phyloP scores from a whole-genome alignment of 345 rosid species.

The Cardamine chenopodiifolia region DNA sequence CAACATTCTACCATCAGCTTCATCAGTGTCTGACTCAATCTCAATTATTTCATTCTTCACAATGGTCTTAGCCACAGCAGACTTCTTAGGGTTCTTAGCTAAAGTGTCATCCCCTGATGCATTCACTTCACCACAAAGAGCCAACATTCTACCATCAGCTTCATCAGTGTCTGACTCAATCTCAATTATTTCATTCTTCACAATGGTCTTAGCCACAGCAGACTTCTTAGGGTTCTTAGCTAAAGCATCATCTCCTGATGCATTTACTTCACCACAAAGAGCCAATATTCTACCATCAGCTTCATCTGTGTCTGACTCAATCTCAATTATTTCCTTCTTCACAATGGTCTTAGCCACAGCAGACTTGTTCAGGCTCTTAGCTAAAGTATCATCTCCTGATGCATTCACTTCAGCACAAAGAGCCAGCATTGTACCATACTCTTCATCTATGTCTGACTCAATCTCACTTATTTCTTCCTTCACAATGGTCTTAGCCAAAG shows the following conservation, averaged over 20 bases:
- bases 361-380: neutral
- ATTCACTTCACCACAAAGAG: constrained; percentile 13
- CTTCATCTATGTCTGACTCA: constrained; percentile 1
- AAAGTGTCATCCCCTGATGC: constrained; percentile 2
- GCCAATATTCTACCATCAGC: neutral
- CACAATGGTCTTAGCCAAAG: neutral
- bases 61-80: neutral
- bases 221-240: neutral
- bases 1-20: neutral
- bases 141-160: neutral
- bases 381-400: constrained; percentile 2
- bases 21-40: neutral
- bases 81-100: neutral
- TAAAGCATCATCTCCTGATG: constrained; percentile 1
- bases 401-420: constrained; percentile 21
- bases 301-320: constrained; percentile 2
- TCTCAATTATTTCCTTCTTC: neutral
- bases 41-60: neutral
- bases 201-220: neutral
- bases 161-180: constrained; percentile 4
- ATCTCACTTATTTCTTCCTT: neutral
- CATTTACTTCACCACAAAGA: constrained; percentile 11
- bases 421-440: neutral
- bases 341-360: neutral
- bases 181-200: neutral